A percentile compares a stretch with the other conserved stretches of the same genome.
These are phyloP conservation scores for Paraglomus occultum DNA, from an alignment of 192 early-diverging fungal genomes.

Conservation along the genomic window DNA sequence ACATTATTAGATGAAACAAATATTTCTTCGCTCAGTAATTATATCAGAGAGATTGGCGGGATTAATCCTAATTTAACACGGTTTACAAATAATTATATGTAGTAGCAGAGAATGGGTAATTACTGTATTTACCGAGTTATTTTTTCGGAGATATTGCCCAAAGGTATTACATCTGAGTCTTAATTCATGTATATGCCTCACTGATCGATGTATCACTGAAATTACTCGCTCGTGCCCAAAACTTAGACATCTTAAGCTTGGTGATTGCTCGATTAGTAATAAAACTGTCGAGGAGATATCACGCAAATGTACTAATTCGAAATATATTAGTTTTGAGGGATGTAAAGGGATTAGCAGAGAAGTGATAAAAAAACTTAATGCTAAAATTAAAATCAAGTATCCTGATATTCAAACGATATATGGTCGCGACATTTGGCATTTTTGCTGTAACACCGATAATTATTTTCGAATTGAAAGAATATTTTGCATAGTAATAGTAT, in stretches of 20 bases:
- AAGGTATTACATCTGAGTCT: constrained; percentile 12
- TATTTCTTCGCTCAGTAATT: too few species aligned
- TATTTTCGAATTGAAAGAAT: too few species aligned
- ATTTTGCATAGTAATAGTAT: too few species aligned
- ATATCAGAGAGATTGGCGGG: too few species aligned
- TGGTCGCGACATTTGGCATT: too few species aligned
- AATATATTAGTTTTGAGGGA: not conserved
- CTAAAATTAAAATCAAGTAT: constrained; percentile 18
- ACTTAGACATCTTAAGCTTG: constrained; percentile 19
- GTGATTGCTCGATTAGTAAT: constrained; percentile 10
- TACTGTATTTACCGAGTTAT: too few species aligned
- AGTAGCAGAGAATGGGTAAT: too few species aligned
- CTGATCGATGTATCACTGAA: constrained; percentile 17
- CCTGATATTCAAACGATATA: constrained; percentile 8
- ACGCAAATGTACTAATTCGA: constrained; percentile 1
- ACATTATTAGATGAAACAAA: not conserved
- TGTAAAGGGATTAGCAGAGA: not conserved
- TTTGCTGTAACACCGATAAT: too few species aligned
- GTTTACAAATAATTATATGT: too few species aligned
- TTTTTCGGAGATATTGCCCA: too few species aligned
- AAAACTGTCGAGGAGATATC: constrained; percentile 10
- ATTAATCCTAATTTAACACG: too few species aligned
- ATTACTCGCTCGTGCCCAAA: constrained; percentile 12
- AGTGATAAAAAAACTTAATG: constrained; percentile 14
- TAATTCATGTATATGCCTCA: constrained; percentile 17